phyloP scores from a whole-genome alignment of 345 rosid species.

The Laguncularia racemosa region DNA sequence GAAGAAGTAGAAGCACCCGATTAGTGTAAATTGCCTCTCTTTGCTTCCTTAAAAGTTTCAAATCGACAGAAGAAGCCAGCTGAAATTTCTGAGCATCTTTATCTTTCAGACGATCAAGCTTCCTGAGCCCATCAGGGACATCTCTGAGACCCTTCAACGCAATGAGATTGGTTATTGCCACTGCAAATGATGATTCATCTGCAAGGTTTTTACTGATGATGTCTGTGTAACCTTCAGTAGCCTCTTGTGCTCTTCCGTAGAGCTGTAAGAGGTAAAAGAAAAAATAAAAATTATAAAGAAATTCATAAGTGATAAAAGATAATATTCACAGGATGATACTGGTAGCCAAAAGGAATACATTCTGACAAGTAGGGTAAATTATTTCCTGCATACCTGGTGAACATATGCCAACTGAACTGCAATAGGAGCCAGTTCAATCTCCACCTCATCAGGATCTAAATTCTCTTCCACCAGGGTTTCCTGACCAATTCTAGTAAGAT shows the following conservation, averaged over 20 bases:
- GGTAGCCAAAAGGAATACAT: no score
- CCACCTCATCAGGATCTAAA: constrained; percentile 72
- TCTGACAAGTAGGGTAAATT: not conserved
- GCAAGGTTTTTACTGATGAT: constrained; percentile 58
- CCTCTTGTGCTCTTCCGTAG: constrained; percentile 59
- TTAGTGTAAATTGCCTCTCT: constrained; percentile 77
- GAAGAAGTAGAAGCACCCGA: constrained; percentile 80
- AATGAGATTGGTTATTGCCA: constrained; percentile 78
- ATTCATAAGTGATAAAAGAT: not conserved
- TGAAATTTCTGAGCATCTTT: constrained; percentile 42
- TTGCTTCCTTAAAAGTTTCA: constrained; percentile 68
- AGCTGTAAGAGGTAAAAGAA: constrained; percentile 41
- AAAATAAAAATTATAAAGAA: constrained; percentile 2
- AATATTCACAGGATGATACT: not conserved
- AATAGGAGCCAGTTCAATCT: constrained; percentile 83
- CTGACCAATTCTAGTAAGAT: constrained; percentile 72
- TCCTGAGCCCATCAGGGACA: constrained; percentile 67
- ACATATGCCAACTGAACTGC: constrained; percentile 84
- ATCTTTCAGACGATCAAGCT: constrained; percentile 79
- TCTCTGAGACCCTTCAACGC: constrained; percentile 80
- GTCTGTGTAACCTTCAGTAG: constrained; percentile 50
- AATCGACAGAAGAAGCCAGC: constrained; percentile 59
- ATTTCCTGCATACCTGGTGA: constrained; percentile 48
- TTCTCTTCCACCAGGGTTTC: constrained; percentile 73
- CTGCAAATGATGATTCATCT: constrained; percentile 81